These are phyloP conservation scores for Phlegmacium glaucopus DNA, from an alignment of 768 basidiomycete genomes.

Conservation along the genomic window DNA sequence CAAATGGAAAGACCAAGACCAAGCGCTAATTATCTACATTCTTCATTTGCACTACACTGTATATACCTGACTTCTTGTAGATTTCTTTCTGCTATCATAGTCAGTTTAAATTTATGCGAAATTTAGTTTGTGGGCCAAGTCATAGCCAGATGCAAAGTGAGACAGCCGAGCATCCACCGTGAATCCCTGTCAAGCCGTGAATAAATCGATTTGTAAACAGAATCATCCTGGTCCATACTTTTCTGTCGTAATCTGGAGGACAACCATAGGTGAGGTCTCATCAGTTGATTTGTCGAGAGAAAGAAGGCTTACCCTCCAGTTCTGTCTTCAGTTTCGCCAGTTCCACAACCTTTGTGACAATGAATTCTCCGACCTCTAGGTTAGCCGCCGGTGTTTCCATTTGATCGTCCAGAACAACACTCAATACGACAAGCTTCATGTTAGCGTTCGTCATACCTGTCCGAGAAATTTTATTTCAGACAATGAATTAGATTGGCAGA, in stretches of 20 bases:
- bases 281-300: background rate
- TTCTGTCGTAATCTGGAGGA: slow-evolving; percentile 50
- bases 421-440: slow-evolving; percentile 81
- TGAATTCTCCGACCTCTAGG: slow-evolving; percentile 85
- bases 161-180: slow-evolving; percentile 74
- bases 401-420: slow-evolving; percentile 61
- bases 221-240: slow-evolving; percentile 34
- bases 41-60: background rate
- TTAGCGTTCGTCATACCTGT: slow-evolving; percentile 92
- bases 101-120: background rate
- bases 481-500: slow-evolving; percentile 10
- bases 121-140: slow-evolving; percentile 42
- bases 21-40: slow-evolving; percentile 19
- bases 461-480: background rate
- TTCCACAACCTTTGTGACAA: slow-evolving; percentile 69
- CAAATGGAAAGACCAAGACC: slow-evolving; percentile 40
- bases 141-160: slow-evolving; percentile 72
- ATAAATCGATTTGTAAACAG: background rate
- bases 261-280: background rate
- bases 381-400: slow-evolving; percentile 70
- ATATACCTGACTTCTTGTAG: background rate
- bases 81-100: background rate
- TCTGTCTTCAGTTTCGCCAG: slow-evolving; percentile 57
- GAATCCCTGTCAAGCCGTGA: slow-evolving; percentile 39
- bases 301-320: slow-evolving; percentile 56